Conservation (phyloP, 805 yeast species). For the Brettanomyces anomalus region DNA sequence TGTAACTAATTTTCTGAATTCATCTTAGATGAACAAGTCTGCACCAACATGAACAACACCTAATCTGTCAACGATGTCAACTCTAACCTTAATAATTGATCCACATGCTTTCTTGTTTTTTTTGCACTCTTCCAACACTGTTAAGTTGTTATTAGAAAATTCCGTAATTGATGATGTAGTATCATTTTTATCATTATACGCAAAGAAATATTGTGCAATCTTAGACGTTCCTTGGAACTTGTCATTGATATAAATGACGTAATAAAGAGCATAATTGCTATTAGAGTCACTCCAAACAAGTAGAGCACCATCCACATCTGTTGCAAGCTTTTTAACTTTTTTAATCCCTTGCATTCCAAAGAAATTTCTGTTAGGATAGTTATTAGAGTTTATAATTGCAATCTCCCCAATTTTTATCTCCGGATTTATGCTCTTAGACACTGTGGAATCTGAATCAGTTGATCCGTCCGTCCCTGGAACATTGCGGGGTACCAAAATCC, state of each 20-base stretch:
- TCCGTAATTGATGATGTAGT: neutral
- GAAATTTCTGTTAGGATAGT: slow-evolving; percentile 15
- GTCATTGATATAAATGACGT: slow-evolving; percentile 24
- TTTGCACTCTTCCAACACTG: too few species aligned
- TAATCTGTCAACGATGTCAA: slow-evolving; percentile 1
- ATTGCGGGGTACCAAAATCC: slow-evolving; percentile 17
- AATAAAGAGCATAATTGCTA: slow-evolving; percentile 15
- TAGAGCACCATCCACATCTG: slow-evolving; percentile 5
- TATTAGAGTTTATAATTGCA: slow-evolving; percentile 15
- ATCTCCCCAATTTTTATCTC: slow-evolving; percentile 16
- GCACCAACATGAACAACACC: slow-evolving; percentile 3
- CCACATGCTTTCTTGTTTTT: too few species aligned
- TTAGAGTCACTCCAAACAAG: slow-evolving; percentile 13
- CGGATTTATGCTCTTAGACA: neutral
- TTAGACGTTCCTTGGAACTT: slow-evolving; percentile 20
- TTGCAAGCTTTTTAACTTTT: neutral
- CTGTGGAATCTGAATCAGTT: neutral
- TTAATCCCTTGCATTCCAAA: slow-evolving; percentile 8
- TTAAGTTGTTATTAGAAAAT: neutral
- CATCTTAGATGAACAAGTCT: neutral
- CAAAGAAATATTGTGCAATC: slow-evolving; percentile 8
- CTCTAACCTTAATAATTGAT: neutral
- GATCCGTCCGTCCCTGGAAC: neutral
- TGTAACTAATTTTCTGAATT: neutral
- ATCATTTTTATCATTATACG: neutral